These are phyloP conservation scores for Xylariales sp. DNA, from an alignment of 2,329 filamentous ascomycete genomes.

Conservation along the genomic window DNA sequence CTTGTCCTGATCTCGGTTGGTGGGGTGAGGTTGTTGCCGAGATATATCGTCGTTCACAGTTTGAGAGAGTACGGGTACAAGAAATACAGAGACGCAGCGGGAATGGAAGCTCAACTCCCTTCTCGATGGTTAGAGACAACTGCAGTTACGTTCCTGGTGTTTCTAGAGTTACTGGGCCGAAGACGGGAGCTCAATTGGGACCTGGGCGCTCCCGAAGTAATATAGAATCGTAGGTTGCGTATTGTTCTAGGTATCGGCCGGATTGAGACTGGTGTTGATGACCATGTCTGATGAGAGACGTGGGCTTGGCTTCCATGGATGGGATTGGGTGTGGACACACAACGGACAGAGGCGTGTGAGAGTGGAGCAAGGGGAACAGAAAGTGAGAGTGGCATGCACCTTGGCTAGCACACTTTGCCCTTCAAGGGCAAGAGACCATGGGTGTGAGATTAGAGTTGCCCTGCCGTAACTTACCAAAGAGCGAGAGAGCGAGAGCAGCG, in stretches of 20 bases:
- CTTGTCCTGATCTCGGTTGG: neutral
- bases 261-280: slow-evolving; percentile 13
- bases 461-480: no score
- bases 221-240: slow-evolving; percentile 14
- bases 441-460: slow-evolving; percentile 2
- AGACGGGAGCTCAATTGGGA: slow-evolving; percentile 11
- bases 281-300: slow-evolving; percentile 11
- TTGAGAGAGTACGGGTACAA: no score
- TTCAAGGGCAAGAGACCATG: neutral
- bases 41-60: no score
- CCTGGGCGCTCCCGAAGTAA: slow-evolving; percentile 12
- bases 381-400: slow-evolving; percentile 2
- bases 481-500: no score
- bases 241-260: slow-evolving; percentile 13
- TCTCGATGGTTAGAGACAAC: no score
- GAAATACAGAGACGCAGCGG: no score
- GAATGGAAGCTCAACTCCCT: no score
- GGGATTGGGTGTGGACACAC: neutral
- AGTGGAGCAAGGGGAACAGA: slow-evolving; percentile 1
- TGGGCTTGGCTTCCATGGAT: slow-evolving; percentile 1
- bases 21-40: slow-evolving; percentile 1
- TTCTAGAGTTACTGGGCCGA: slow-evolving; percentile 8
- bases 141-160: slow-evolving; percentile 8
- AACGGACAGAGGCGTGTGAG: slow-evolving; percentile 3
- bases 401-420: neutral